Percentiles rank a stretch among this genome's conserved stretches.
Evolutionary conservation across 208 protist species (phyloP).

Genomic region (Trypanosoma scelopori): DNA sequence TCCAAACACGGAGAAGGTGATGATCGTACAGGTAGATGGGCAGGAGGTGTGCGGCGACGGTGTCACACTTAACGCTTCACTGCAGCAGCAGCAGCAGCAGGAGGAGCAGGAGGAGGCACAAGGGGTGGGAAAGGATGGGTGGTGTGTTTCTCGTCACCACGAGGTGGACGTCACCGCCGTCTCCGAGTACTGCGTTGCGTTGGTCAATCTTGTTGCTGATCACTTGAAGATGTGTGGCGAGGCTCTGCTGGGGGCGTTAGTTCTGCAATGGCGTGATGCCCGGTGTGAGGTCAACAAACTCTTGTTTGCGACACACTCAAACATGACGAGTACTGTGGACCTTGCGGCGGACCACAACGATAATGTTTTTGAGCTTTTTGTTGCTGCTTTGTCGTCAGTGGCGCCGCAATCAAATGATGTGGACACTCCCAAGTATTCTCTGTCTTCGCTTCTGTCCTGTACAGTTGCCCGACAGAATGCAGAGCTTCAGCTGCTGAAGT

Average conservation of each 20-base stretch:
- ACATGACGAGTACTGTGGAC: neutral
- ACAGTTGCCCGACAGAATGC: slow-evolving; percentile 12
- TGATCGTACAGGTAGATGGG: slow-evolving; percentile 19
- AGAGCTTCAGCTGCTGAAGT: neutral
- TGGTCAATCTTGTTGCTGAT: neutral
- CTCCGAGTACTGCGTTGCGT: neutral
- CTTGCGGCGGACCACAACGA: slow-evolving; percentile 7
- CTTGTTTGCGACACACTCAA: neutral
- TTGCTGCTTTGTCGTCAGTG: neutral
- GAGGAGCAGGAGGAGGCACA: no score
- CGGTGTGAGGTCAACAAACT: neutral
- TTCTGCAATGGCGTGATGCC: neutral
- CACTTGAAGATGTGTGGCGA: neutral
- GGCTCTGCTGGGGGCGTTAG: neutral
- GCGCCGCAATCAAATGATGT: neutral
- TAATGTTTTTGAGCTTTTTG: neutral
- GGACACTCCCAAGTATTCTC: neutral
- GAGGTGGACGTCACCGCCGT: neutral
- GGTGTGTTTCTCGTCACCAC: neutral
- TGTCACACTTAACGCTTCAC: neutral
- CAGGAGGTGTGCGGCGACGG: slow-evolving; percentile 5
- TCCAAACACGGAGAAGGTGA: neutral
- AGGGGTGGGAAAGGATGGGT: no score
- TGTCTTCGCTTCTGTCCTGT: neutral
- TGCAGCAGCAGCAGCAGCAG: neutral